Conservation (phyloP, 306 rosid species). For the Lablab purpureus region DNA sequence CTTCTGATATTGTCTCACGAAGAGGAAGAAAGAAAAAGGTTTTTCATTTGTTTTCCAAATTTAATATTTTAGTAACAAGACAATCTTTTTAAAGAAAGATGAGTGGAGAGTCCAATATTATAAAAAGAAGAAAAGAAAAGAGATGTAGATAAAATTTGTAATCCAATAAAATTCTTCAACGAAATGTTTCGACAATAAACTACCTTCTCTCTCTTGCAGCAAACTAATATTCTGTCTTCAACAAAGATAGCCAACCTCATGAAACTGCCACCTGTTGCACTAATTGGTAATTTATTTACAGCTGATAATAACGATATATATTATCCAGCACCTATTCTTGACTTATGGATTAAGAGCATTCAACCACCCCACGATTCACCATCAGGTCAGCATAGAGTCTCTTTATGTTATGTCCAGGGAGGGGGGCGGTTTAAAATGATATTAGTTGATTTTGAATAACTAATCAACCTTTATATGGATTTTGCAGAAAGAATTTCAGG, state of each 20-base stretch:
- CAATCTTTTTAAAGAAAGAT: not conserved
- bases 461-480: slow-evolving; percentile 6
- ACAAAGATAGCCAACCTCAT: slow-evolving; percentile 69
- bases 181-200: slow-evolving; percentile 5
- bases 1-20: slow-evolving; percentile 68
- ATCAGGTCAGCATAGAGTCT: slow-evolving; percentile 63
- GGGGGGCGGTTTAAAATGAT: slow-evolving; percentile 1
- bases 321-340: slow-evolving; percentile 76
- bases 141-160: not conserved
- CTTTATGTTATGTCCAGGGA: not conserved
- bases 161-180: slow-evolving; percentile 11
- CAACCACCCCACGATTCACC: slow-evolving; percentile 62
- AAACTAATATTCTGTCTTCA: slow-evolving; percentile 47
- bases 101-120: not conserved
- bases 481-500: slow-evolving; percentile 59
- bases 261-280: slow-evolving; percentile 75
- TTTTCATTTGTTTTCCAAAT: slow-evolving; percentile 30
- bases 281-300: slow-evolving; percentile 60
- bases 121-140: slow-evolving; percentile 15
- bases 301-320: slow-evolving; percentile 58
- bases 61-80: not conserved
- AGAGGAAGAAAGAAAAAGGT: slow-evolving; percentile 79
- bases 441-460: slow-evolving; percentile 15
- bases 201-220: slow-evolving; percentile 52
- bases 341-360: slow-evolving; percentile 71